Conservation (phyloP, 306 rosid species). For the Spatholobus suberectus region DNA sequence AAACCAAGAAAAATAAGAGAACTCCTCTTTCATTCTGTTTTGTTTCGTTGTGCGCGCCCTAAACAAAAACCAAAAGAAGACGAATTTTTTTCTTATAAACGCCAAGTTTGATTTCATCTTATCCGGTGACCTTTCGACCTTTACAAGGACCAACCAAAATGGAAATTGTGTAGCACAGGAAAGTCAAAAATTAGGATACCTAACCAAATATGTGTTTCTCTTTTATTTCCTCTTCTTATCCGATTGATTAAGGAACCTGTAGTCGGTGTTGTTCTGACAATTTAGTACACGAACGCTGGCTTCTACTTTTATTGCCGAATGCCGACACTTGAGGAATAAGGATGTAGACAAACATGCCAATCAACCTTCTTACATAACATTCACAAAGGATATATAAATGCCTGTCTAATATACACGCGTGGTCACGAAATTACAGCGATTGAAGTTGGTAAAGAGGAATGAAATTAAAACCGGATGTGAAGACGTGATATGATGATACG, state of each 20-base stretch:
- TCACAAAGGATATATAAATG: too few relatives aligned
- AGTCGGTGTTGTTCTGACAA: conserved; percentile 19
- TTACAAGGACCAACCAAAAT: conserved; percentile 15
- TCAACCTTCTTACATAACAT: too few relatives aligned
- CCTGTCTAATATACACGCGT: too few relatives aligned
- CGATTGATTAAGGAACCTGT: neutral
- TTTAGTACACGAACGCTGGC: neutral
- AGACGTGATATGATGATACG: too few relatives aligned
- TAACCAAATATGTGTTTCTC: neutral
- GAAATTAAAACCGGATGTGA: too few relatives aligned
- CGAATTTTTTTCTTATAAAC: neutral
- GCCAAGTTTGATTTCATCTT: neutral
- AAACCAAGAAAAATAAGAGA: neutral
- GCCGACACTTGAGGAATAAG: conserved; percentile 29
- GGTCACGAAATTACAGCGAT: too few relatives aligned
- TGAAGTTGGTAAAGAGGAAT: too few relatives aligned
- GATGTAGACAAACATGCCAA: conserved; percentile 1
- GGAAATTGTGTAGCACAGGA: neutral
- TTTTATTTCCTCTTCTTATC: conserved; percentile 1
- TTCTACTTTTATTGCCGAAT: conserved; percentile 31
- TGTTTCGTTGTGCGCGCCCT: neutral
- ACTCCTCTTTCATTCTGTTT: neutral
- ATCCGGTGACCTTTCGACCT: conserved; percentile 16
- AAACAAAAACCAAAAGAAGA: neutral
- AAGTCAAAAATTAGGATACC: conserved; percentile 27